Evolutionary conservation across 2,329 filamentous ascomycete species (phyloP).

Genomic region (Penicillium polonicum): DNA sequence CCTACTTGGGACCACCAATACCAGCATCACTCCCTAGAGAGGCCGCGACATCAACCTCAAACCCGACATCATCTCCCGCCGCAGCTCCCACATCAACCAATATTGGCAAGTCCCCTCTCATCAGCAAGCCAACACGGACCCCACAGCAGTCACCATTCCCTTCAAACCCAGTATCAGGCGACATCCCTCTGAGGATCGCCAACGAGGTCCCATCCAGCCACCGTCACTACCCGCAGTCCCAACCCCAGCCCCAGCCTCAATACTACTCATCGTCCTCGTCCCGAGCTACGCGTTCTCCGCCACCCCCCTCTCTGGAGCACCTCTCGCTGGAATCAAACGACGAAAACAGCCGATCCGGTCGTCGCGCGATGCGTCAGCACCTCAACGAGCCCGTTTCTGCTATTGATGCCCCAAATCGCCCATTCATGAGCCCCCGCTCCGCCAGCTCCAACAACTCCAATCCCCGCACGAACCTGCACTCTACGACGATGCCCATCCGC

Average conservation of each 20-base stretch:
- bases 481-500: constrained; percentile 65
- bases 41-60: constrained; percentile 20
- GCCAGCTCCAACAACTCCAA: constrained; percentile 40
- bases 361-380: constrained; percentile 29
- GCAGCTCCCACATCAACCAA: constrained; percentile 29
- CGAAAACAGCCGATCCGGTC: constrained; percentile 27
- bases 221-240: constrained; percentile 15
- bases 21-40: constrained; percentile 69
- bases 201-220: constrained; percentile 31
- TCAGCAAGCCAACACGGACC: constrained; percentile 25
- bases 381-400: constrained; percentile 39
- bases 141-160: constrained; percentile 21
- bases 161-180: constrained; percentile 49
- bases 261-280: constrained; percentile 25
- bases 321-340: constrained; percentile 44
- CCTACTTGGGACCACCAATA: constrained; percentile 79
- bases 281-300: constrained; percentile 33
- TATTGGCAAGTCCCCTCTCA: constrained; percentile 38
- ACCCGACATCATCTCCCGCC: constrained; percentile 51
- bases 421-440: constrained; percentile 41
- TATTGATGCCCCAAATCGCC: constrained; percentile 38
- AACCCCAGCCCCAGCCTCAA: constrained; percentile 24
- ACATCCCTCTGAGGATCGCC: constrained; percentile 61
- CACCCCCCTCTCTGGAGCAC: constrained; percentile 45
- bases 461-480: constrained; percentile 40